Evolutionary conservation across 2,329 filamentous ascomycete species (phyloP), one percentile per base, ranked within the genome.

Genomic region (Exophiala oligosperma): DNA sequence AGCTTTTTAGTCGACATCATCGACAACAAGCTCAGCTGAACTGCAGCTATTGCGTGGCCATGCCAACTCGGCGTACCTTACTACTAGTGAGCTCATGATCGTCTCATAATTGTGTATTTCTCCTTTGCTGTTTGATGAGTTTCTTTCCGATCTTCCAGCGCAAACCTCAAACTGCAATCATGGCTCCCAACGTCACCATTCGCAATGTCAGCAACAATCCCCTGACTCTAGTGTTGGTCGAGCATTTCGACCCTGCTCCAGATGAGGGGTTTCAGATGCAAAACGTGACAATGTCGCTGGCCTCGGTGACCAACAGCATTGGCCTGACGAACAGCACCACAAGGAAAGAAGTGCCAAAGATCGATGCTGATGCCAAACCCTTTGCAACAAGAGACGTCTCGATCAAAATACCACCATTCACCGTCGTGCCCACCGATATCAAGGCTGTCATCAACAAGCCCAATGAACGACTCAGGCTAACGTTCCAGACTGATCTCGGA

Each of bases 141-240:
- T 28, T 48, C 46, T 32, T 52, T 43, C 17, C 14, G 8, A 28
- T 17, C 37, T 28, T 41, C 28, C 32, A 44, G 12, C 49, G 23
- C 1, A 37, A 54, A 14, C 17, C 52, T 28, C 38, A 8, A 46
- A 12, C 35, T n/a, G 21, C 51, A 40, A 59, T 46, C 47, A 75
- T 77, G 74, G 72, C 71, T 48, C 73, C 73, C 41, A 69, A 75
- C 32, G 77, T 96, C 65, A 89, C 83, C 3, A 84, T 97, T 68
- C 91, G 92, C 68, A 97, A 97, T 73, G 78, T 96, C 64, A 93
- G 90, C 46, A 79, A 84, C 57, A 86, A 83, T 49, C 81, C 85
- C n/a, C 78, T 96, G 55, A 84, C 87, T 65, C 82, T 97, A 67
- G 87, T 86, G 72, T 73, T 80, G 59, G 79, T 93, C 58, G 89